Base-by-base conservation (phyloP, 208 protist genomes). In the Trypanosoma cruzi region DNA sequence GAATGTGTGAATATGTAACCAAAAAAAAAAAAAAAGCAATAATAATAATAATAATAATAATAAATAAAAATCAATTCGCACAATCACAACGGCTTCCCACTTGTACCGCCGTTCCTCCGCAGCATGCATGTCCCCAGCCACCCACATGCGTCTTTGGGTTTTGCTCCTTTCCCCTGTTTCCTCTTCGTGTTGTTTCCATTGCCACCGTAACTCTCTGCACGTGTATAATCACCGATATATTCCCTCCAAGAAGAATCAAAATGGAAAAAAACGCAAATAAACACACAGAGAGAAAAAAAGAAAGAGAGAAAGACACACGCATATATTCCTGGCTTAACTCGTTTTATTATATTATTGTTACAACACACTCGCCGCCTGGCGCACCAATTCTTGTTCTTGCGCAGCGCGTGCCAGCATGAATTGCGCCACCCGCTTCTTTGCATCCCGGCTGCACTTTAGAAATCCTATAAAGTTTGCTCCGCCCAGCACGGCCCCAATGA, bases 371-470 rank as follows among this genome's bases (percentile, higher is more conserved):
- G 82, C 82, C 2, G 79, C 87, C 8, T 74, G 68, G 28, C 77
- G 71, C 44, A 86, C 77, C 54, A 82, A 48, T 29, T 82, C 69
- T 14, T 80, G 88, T 18, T 79, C 69, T 32, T 84, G 62, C 20
- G 71, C 77, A 14, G 84, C 90, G 49, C 82, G 79, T 34, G 71
- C 58, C 1, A 88, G 52, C 76, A 96, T 79, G 50, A 86, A 96
- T 26, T 75, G 63, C 0, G 86, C 85, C 20, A 96, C 26, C 26
- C 71, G 71, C 66, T 76, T 81, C 68, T 82, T 71, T 18, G 90
- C 90, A 49, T 96, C 90, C 6, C 86, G 74, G 26, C 84, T 79
- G 68, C 92, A 97, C 68, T 95, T 95, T 49, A 94, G 59, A 68
- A 95, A 97, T 37, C 92, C 89, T n/a, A 90, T 48, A 6, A 92